Evolutionary conservation across 2,329 filamentous ascomycete genomes (phyloP), one percentile per base, ranked within the genome.

Genomic region (Fusarium miscanthi): DNA sequence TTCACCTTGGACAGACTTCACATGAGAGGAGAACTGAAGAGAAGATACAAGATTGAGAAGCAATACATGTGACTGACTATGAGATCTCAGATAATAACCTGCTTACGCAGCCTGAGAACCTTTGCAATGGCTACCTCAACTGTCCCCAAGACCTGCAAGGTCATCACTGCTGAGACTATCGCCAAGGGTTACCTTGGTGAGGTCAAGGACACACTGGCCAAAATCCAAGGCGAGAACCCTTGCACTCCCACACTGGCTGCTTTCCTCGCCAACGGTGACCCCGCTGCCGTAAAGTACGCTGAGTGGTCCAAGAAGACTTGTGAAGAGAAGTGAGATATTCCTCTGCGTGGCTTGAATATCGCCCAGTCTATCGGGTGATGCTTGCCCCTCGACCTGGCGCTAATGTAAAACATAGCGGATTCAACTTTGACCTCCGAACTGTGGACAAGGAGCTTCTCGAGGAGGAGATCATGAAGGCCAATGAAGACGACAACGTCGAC

Each of bases 241-340:
- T 76, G 80, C 45, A 85, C 91, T 80, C 95, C 96, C 38, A 91
- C 93, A 69, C 88, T 99, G 59, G 93, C 95, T 48, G 96, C 95
- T 66, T 97, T 98, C 83, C 87, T 99, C 63, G 94, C 95, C 75
- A 98, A 97, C 83, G 89, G 89, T 74, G 96, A 99, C 83, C 94
- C 95, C 35, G 94, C 94, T 42, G 95, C 95, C 37, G 87, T 93
- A 77, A 94, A 97, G 85, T 98, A 99, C 81, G 96, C 96, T 60
- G 94, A 98, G 82, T 98, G 94, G 94, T 98, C 95, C 43, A 93
- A 94, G 82, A 98, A 97, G 88, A 98, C 96, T 8, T 97, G 94
- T 83, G 89, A 91, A 82, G 95, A 98, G 82, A 97, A 98, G 95
- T 98, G 87, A 92, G 92, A 83, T 61, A 60, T 59, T 66, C 69